Evolutionary conservation across 345 rosid genomes (phyloP), one percentile per base, ranked within the genome.

Genomic region (Reutealis trisperma): DNA sequence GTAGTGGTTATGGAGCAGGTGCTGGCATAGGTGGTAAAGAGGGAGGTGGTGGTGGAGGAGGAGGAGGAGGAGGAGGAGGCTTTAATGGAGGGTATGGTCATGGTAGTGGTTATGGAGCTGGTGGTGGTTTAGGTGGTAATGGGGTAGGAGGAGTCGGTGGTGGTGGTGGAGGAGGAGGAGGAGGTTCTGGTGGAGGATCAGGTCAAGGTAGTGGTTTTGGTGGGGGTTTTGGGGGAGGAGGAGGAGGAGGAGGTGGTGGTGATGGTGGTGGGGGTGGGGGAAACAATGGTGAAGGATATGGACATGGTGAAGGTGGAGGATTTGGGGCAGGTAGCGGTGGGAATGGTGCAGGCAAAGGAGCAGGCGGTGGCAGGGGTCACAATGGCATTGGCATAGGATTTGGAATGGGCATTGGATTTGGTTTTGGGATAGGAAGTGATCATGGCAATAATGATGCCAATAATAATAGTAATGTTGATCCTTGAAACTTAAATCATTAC

Each of bases 351-450:
- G 74, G 76, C 0, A 24, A 25, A 0, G 61, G 77, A 0, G 75
- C 41, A 18, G 67, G 73, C 0, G 68, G 21, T 59, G 51, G 72
- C 11, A 34, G 61, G 1, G 67, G 65, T 42, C 10, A 72, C 25
- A 70, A 30, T 4, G 63, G 81, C 4, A 22, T 71, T 13, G 37
- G 47, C 68, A 30, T 80, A 13, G 84, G 86, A 44, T 80, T 84
- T 55, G 82, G 86, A 16, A 77, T 84, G 70, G 83, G 83, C 19
- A 54, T 84, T 68, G 86, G 86, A 14, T 52, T 82, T 47, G 83
- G 84, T 2, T 78, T 77, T 68, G 91, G 90, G 1, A 30, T 70
- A 10, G 73, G 62, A 27, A 70, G 54, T 52, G 59, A 16, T 18
- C 21, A 52, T 25, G 37, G 14, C 1, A 25, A 14, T 5, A 10